Evolutionary conservation across 805 yeast species (phyloP).

Genomic region (Candida sonorensis): DNA sequence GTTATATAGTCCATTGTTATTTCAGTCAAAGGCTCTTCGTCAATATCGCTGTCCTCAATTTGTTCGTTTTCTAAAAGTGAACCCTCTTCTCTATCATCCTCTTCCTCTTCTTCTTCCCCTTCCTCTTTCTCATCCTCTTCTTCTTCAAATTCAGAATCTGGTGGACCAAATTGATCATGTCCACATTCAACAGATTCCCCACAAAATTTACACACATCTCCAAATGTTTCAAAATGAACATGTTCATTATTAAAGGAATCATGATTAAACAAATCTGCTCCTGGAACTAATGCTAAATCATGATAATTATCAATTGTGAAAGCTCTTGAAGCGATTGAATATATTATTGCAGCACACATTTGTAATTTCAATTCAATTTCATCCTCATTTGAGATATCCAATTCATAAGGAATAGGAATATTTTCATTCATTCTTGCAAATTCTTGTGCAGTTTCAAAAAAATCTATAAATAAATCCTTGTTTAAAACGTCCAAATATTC

Average conservation of each 20-base stretch:
- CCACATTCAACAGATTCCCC: conserved; percentile 27
- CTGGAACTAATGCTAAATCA: conserved; percentile 76
- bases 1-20: conserved; percentile 28
- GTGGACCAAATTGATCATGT: conserved; percentile 23
- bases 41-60: conserved; percentile 20
- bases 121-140: conserved; percentile 24
- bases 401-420: conserved; percentile 30
- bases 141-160: conserved; percentile 24
- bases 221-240: conserved; percentile 57
- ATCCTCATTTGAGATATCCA: conserved; percentile 14
- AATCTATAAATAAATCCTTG: conserved; percentile 32
- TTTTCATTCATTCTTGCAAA: conserved; percentile 31
- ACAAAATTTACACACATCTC: conserved; percentile 30
- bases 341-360: conserved; percentile 50
- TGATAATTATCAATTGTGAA: conserved; percentile 75
- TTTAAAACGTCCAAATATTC: conserved; percentile 56
- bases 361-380: conserved; percentile 27
- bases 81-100: conserved; percentile 17
- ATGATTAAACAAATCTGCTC: conserved; percentile 88
- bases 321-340: conserved; percentile 67
- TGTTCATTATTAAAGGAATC: conserved; percentile 43
- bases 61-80: conserved; percentile 19
- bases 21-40: conserved; percentile 16
- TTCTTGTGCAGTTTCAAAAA: conserved; percentile 32
- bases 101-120: conserved; percentile 15